Percentiles rank a stretch among this genome's conserved stretches.
These are phyloP conservation scores for Jacaranda mimosifolia DNA, from an alignment of 257 asterid species.

Conservation along the genomic window DNA sequence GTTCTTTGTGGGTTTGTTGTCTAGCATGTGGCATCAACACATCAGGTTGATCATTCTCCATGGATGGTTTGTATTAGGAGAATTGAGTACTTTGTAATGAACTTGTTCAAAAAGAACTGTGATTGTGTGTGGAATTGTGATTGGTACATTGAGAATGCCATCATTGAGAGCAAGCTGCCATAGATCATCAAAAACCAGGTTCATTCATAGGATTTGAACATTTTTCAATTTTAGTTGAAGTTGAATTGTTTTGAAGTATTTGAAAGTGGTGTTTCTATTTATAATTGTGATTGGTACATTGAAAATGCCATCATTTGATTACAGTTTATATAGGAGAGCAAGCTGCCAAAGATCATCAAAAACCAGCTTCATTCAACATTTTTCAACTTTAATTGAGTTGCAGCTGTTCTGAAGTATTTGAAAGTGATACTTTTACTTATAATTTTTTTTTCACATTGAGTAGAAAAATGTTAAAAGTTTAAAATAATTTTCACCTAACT, in stretches of 20 bases:
- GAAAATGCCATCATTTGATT: neutral
- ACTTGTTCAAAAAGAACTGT: neutral
- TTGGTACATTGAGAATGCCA: constrained; percentile 8
- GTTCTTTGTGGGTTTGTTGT: neutral
- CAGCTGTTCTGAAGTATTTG: no score
- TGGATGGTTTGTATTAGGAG: neutral
- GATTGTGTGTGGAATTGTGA: neutral
- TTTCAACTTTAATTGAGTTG: no score
- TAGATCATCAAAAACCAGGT: neutral
- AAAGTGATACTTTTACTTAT: no score
- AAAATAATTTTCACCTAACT: no score
- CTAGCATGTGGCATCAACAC: constrained; percentile 12
- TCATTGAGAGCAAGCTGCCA: constrained; percentile 3
- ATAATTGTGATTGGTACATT: constrained; percentile 9
- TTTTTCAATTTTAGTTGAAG: no score
- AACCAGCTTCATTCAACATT: neutral
- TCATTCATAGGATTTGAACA: neutral
- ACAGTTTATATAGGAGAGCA: neutral
- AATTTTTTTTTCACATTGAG: neutral
- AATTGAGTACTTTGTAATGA: neutral
- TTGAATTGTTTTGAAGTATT: no score
- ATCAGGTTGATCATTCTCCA: neutral
- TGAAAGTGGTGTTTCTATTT: no score
- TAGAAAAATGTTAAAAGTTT: no score
- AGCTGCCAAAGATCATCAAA: neutral